Base-by-base conservation (phyloP, 2,329 filamentous ascomycete genomes). In the Penicillium sp. region DNA sequence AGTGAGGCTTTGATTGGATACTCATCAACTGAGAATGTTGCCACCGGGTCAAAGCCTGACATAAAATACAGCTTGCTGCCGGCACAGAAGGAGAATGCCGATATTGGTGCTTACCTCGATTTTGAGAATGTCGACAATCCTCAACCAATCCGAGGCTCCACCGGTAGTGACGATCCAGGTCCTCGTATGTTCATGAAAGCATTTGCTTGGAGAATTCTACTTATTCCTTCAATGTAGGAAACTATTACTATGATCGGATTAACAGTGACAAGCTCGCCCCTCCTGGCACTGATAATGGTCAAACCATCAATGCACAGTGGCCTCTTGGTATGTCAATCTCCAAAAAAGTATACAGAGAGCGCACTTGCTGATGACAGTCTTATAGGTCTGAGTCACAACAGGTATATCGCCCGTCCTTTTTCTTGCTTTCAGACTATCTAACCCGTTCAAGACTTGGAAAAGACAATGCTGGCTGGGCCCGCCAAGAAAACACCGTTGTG, bases 251-350 rank as follows among this genome's bases (percentile, higher is more conserved):
- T 46, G 78, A 84, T 60, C 78, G 73, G 55, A 69, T 81, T 18
- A 82, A 84, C 57, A 78, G 80, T 6, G 81, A 85, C 57, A 68
- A 78, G 15, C 77, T 76, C 36, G 80, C 81, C 1, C 79, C 81
- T 0, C 82, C 82, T 0, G 76, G 72, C 0, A 82, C 81, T 0
- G 82, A 85, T 58, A 48, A 62, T 29, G 70, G 69, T 0, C 51
- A 64, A 43, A 72, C 70, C 0, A 70, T 72, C 61, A 71, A 54
- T 76, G 81, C 53, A 57, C 76, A 59, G 68, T 85, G 82, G 81
- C 79, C 81, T 0, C 69, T 85, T 57, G 80, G 79, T 49, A 58
- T 57, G 63, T 54, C 12, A 16, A 5, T 16, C 4, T 4, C 23
- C 15, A 2, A 16, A 13, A 12, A 15, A 24, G 26, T 23, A 5